Percentiles rank a stretch among this genome's conserved stretches.
phyloP scores from a whole-genome alignment of 805 yeast species.

The Schwanniomyces yamadae region DNA sequence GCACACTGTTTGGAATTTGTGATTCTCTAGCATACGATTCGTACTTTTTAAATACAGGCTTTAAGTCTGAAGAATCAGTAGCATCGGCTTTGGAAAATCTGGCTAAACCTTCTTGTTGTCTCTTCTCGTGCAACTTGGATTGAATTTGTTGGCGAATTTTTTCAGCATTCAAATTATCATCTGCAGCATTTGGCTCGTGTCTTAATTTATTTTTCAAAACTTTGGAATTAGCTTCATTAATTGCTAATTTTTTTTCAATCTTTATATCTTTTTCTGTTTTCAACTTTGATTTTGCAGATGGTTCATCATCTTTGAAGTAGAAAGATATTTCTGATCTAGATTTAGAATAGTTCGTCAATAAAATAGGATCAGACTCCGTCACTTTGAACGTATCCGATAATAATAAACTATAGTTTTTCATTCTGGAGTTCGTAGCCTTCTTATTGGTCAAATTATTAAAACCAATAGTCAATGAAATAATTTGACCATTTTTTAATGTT shows the following conservation, averaged over 20 bases:
- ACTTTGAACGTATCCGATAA: slow-evolving; percentile 81
- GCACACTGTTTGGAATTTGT: slow-evolving; percentile 81
- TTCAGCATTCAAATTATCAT: slow-evolving; percentile 64
- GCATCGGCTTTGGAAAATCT: slow-evolving; percentile 81
- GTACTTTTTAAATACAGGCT: slow-evolving; percentile 81
- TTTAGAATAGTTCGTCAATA: slow-evolving; percentile 75
- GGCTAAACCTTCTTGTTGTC: slow-evolving; percentile 83
- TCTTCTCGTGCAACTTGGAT: slow-evolving; percentile 73
- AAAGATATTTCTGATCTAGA: slow-evolving; percentile 74
- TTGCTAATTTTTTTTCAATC: slow-evolving; percentile 28
- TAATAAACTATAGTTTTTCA: slow-evolving; percentile 65
- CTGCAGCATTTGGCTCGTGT: slow-evolving; percentile 69
- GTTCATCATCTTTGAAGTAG: slow-evolving; percentile 70
- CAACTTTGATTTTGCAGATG: slow-evolving; percentile 22
- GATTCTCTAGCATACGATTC: slow-evolving; percentile 93
- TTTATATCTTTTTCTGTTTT: slow-evolving; percentile 41
- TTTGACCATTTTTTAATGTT: slow-evolving; percentile 65
- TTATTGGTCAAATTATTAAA: slow-evolving; percentile 60
- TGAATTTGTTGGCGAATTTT: slow-evolving; percentile 82
- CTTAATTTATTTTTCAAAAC: slow-evolving; percentile 77
- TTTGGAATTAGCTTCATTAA: slow-evolving; percentile 50
- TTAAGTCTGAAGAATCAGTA: slow-evolving; percentile 56
- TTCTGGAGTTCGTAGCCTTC: slow-evolving; percentile 44
- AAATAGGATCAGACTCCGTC: slow-evolving; percentile 56
- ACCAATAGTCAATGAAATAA: slow-evolving; percentile 75